Evolutionary conservation across 1,139 yeast genomes (phyloP).

Genomic region (Geotrichum reessii): DNA sequence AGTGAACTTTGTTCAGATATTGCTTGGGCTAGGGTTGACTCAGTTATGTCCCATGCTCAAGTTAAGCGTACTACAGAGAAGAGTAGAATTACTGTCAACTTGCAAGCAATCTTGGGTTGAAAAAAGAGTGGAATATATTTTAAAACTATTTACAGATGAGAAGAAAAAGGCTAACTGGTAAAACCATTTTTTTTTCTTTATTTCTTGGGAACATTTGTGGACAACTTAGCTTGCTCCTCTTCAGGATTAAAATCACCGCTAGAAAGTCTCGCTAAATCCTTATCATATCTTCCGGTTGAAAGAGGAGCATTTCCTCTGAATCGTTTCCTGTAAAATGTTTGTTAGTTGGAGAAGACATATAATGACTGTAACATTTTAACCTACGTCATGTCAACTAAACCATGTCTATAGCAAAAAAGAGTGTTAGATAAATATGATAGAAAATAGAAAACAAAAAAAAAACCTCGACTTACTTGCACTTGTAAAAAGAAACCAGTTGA

Average conservation of each 20-base stretch:
- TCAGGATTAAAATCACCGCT: conserved; percentile 74
- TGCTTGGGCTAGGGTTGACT: background rate
- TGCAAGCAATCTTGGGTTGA: too few relatives aligned
- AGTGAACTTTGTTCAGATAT: background rate
- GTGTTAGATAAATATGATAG: background rate
- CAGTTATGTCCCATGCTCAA: background rate
- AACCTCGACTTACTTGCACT: conserved; percentile 55
- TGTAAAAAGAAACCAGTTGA: conserved; percentile 77
- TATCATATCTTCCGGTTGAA: conserved; percentile 88
- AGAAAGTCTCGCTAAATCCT: conserved; percentile 71
- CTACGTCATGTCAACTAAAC: conserved; percentile 52
- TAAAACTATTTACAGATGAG: conserved; percentile 13
- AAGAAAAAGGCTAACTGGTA: background rate
- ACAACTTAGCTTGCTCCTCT: conserved; percentile 55
- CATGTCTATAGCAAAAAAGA: conserved; percentile 20
- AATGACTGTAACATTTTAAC: conserved; percentile 1
- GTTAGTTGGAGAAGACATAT: background rate
- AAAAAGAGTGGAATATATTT: conserved; percentile 1
- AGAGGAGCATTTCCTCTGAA: conserved; percentile 91
- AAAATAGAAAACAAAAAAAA: background rate
- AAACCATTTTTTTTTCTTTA: background rate
- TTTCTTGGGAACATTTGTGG: conserved; percentile 6
- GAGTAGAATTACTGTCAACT: too few relatives aligned
- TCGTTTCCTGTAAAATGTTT: conserved; percentile 48
- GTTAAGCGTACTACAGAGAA: too few relatives aligned